Evolutionary conservation across 2,329 filamentous ascomycete species (phyloP).

Genomic region (Endothia cerciana): DNA sequence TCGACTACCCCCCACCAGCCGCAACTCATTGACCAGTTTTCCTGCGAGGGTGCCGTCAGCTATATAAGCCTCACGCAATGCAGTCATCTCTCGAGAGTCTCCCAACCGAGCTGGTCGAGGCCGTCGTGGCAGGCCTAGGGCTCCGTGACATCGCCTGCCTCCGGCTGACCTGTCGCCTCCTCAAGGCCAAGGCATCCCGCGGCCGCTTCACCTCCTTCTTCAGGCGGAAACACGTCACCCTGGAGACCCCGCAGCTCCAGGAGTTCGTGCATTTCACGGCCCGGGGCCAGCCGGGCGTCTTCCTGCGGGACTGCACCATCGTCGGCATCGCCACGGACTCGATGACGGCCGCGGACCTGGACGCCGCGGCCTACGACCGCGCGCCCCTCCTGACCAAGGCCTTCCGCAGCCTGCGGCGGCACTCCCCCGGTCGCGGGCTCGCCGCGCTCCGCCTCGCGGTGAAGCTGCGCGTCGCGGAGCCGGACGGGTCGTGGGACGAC

Average conservation of each 20-base stretch:
- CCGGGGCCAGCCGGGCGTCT: background rate
- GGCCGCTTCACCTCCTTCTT: background rate
- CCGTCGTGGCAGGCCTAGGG: background rate
- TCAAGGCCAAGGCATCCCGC: background rate
- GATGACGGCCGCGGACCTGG: background rate
- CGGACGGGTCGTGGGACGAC: background rate
- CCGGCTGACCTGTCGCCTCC: background rate
- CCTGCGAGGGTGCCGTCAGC: background rate
- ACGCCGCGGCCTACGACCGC: background rate
- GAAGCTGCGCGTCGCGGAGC: background rate
- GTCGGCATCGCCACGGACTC: background rate
- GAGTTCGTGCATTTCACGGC: background rate
- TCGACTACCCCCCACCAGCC: background rate
- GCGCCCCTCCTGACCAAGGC: background rate
- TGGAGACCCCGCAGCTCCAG: background rate
- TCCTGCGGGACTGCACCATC: background rate
- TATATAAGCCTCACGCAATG: background rate
- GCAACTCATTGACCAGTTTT: background rate
- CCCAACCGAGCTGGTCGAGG: background rate
- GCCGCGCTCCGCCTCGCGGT: background rate
- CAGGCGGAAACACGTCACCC: background rate
- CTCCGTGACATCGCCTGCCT: background rate
- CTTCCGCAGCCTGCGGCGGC: background rate
- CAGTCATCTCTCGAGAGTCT: background rate
- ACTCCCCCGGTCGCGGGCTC: background rate